phyloP scores from a whole-genome alignment of 495 filamentous ascomycete species.

The Penicillium steckii region DNA sequence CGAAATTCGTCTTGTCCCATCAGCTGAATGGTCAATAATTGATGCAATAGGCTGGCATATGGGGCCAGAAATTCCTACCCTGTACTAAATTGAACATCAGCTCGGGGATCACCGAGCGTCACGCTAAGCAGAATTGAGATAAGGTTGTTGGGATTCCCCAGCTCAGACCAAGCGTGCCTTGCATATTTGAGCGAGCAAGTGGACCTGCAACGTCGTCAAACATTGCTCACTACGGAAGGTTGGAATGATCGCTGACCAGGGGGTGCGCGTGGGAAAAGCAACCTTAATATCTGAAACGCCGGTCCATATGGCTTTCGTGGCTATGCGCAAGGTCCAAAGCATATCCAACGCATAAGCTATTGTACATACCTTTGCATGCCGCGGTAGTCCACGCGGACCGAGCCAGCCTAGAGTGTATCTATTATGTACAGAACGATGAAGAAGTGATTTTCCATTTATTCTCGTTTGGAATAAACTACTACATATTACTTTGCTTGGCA shows the following conservation, averaged over 20 bases:
- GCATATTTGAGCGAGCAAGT: slow-evolving; percentile 23
- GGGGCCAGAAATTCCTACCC: not conserved
- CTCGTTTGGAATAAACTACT: no score
- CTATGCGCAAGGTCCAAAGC: not conserved
- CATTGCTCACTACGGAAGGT: slow-evolving; percentile 20
- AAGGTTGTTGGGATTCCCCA: slow-evolving; percentile 31
- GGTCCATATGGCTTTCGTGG: slow-evolving; percentile 27
- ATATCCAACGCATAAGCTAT: not conserved
- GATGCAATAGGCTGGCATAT: not conserved
- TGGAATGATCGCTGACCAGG: slow-evolving; percentile 13
- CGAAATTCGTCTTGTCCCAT: slow-evolving; percentile 3
- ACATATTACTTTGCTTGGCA: no score
- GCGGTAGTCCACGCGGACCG: slow-evolving; percentile 9
- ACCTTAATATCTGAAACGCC: slow-evolving; percentile 28
- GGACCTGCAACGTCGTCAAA: slow-evolving; percentile 25
- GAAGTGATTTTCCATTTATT: not conserved
- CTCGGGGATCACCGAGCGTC: slow-evolving; percentile 9
- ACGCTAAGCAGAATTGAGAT: slow-evolving; percentile 18
- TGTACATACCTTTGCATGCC: slow-evolving; percentile 12
- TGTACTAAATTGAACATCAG: slow-evolving; percentile 2
- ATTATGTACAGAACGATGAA: no score
- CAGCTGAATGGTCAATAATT: not conserved
- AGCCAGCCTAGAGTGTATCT: no score
- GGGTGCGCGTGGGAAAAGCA: slow-evolving; percentile 24
- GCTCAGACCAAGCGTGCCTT: slow-evolving; percentile 36